These are phyloP conservation scores for Claviceps sorghi DNA, from an alignment of 2,329 filamentous ascomycete species.

Conservation along the genomic window DNA sequence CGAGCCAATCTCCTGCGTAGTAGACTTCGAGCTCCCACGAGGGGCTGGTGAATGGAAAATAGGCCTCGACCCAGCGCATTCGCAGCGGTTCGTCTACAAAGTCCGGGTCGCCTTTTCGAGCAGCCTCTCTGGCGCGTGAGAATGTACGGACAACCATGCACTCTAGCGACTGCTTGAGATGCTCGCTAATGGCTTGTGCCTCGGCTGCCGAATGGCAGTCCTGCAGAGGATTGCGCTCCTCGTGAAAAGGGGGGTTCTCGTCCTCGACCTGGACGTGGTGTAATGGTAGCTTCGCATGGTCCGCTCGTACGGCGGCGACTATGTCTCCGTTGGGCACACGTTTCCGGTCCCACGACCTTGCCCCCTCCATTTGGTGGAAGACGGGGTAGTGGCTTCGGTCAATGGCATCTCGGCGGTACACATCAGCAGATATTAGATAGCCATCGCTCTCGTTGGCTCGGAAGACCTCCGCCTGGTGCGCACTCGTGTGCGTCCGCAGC, in stretches of 20 bases:
- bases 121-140: slow-evolving; percentile 55
- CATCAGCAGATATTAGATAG: slow-evolving; percentile 85
- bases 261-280: slow-evolving; percentile 72
- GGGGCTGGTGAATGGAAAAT: slow-evolving; percentile 92
- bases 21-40: slow-evolving; percentile 94
- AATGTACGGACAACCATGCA: slow-evolving; percentile 85
- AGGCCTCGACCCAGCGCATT: slow-evolving; percentile 90
- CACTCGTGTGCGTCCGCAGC: slow-evolving; percentile 84
- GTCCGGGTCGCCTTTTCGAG: slow-evolving; percentile 33
- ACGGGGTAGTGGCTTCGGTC: slow-evolving; percentile 91
- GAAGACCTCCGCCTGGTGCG: slow-evolving; percentile 79
- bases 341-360: slow-evolving; percentile 69
- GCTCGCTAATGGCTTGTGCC: slow-evolving; percentile 65
- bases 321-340: slow-evolving; percentile 44
- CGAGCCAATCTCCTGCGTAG: slow-evolving; percentile 90
- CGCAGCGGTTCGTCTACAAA: slow-evolving; percentile 56
- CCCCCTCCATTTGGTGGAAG: slow-evolving; percentile 98
- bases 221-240: slow-evolving; percentile 74
- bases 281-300: slow-evolving; percentile 55
- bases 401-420: slow-evolving; percentile 88
- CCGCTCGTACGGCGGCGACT: slow-evolving; percentile 50
- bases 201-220: slow-evolving; percentile 53
- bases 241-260: slow-evolving; percentile 62
- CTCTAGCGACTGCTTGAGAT: slow-evolving; percentile 82
- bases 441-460: slow-evolving; percentile 56